Base-by-base conservation (phyloP, 1,284 basidiomycete genomes). In the Malassezia psittaci region DNA sequence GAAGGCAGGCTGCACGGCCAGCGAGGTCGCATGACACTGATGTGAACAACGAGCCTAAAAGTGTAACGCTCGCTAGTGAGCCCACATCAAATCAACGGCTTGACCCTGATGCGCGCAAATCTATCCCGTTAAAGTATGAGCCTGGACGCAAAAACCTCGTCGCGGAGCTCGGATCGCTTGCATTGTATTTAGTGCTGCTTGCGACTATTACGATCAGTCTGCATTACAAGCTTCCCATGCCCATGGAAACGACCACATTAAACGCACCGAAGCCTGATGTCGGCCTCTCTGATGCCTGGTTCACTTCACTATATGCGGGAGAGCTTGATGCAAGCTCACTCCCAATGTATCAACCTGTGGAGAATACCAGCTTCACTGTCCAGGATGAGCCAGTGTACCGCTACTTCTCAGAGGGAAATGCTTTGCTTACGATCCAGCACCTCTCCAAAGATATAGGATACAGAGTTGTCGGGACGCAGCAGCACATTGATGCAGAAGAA, bases 401-500 rank as follows among this genome's bases (percentile, higher is more conserved):
- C 21, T 55, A 60, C 39, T 74, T 74, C 38, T 63, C 60, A 16
- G 72, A 74, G 49, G 65, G 57, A 46, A 66, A 67, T 38, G 65
- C 69, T 0, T 57, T 72, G 29, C 52, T 60, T 7, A 61, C 69
- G 38, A 72, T 74, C 57, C 59, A 66, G 35, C 59, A 70, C 52
- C 66, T 74, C 36, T 59, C 72, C 65, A 88, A 90, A 71, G 83
- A 83, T 33, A 88, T 93, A 57, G 91, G 91, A 4, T 96, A 85
- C 77, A 81, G 93, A 40, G 93, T 88, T 0, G 88, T 94, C 15
- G 93, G 93, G 0, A 93, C 90, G 0, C 79, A 81, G 39, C 87
- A 96, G 74, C 90, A 96, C 76, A 83, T 87, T 0, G 76, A 83
- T 29, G 90, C 86, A 5, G 90, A 96, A 66, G 77, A 80, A 38